Conservation (phyloP, 805 yeast species). For the Allodekkera sacchari region DNA sequence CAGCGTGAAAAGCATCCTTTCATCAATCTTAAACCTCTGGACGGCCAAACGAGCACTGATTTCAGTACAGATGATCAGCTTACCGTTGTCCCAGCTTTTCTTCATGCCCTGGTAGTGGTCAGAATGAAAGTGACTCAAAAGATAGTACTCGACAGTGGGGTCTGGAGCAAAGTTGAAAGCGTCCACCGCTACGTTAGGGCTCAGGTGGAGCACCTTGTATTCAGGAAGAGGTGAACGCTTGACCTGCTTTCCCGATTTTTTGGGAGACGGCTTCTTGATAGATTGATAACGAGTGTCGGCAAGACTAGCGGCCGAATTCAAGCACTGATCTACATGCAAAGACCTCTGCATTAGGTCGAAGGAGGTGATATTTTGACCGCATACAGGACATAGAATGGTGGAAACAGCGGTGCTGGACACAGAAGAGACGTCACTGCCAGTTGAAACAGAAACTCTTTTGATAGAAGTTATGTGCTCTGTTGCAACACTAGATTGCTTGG, state of each 20-base stretch:
- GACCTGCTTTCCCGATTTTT: slow-evolving; percentile 8
- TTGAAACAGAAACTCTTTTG: no score
- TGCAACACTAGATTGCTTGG: no score
- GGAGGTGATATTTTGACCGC: no score
- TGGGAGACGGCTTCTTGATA: slow-evolving; percentile 1
- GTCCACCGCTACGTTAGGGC: slow-evolving; percentile 45
- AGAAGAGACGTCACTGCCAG: no score
- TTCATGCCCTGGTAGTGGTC: slow-evolving; percentile 90
- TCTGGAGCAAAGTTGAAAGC: slow-evolving; percentile 50
- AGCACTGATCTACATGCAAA: no score
- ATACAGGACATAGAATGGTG: no score
- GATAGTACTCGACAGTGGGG: slow-evolving; percentile 40
- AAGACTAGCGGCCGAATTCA: no score
- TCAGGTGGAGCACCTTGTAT: slow-evolving; percentile 44
- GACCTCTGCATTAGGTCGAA: no score
- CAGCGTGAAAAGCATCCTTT: slow-evolving; percentile 27
- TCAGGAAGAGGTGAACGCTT: slow-evolving; percentile 39
- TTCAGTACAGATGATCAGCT: slow-evolving; percentile 57
- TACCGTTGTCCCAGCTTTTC: slow-evolving; percentile 66
- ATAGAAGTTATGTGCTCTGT: no score
- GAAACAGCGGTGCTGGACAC: no score
- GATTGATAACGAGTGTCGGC: no score
- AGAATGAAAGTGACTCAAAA: slow-evolving; percentile 80
- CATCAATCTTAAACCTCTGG: slow-evolving; percentile 46
- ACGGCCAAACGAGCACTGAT: slow-evolving; percentile 55